Percentiles rank a stretch among this genome's conserved stretches.
Conservation (phyloP, 768 basidiomycete genomes). For the Suillus lakei region DNA sequence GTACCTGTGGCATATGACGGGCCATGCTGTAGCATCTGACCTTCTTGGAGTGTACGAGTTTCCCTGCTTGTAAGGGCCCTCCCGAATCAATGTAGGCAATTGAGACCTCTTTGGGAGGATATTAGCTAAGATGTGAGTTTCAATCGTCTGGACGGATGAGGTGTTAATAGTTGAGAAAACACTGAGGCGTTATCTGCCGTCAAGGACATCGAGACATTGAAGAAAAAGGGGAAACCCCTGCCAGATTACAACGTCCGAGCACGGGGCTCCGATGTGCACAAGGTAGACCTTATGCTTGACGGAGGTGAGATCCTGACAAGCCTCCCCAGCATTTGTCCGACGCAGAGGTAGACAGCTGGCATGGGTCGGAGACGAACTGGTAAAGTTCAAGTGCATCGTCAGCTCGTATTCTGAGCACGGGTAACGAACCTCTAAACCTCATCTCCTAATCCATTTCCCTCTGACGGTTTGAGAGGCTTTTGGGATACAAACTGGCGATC, state of each 20-base stretch:
- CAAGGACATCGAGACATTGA: slow-evolving; percentile 52
- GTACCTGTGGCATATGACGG: neutral
- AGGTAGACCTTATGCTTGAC: slow-evolving; percentile 68
- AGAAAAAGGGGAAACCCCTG: slow-evolving; percentile 73
- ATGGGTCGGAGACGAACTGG: slow-evolving; percentile 1
- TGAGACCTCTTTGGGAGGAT: slow-evolving; percentile 74
- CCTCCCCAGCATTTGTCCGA: slow-evolving; percentile 72
- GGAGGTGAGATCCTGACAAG: slow-evolving; percentile 66
- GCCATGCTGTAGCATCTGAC: slow-evolving; percentile 49
- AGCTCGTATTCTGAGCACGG: slow-evolving; percentile 82
- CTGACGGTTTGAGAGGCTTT: slow-evolving; percentile 66
- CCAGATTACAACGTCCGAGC: slow-evolving; percentile 62
- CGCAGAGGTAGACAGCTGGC: slow-evolving; percentile 37
- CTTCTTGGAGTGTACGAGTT: slow-evolving; percentile 64
- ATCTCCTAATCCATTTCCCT: slow-evolving; percentile 34
- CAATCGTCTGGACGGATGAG: slow-evolving; percentile 53
- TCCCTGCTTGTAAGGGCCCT: slow-evolving; percentile 29
- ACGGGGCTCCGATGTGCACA: slow-evolving; percentile 72
- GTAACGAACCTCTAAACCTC: slow-evolving; percentile 77
- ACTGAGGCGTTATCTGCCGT: slow-evolving; percentile 67
- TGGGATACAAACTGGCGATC: slow-evolving; percentile 89
- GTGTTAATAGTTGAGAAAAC: slow-evolving; percentile 95
- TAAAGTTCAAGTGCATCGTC: slow-evolving; percentile 70
- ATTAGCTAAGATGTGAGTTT: neutral
- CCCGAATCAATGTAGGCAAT: slow-evolving; percentile 83